Conservation (phyloP, 2,329 filamentous ascomycete species). For the Epichloe hybrida region DNA sequence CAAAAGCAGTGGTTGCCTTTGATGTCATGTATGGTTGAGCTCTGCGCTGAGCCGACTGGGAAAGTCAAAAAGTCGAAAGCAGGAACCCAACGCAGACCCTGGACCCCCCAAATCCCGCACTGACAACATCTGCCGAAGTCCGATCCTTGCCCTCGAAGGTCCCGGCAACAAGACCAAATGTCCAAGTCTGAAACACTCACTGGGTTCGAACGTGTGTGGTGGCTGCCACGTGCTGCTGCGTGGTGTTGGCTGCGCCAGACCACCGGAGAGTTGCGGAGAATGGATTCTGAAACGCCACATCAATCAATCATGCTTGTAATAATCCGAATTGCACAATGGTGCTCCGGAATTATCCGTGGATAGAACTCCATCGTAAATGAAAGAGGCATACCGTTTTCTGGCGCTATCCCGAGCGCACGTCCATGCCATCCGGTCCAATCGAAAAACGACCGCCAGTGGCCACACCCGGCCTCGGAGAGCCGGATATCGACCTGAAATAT, state of each 20-base stretch:
- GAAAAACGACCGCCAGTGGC: too few relatives aligned
- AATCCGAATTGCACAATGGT: neutral
- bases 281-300: neutral
- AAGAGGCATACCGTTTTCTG: neutral
- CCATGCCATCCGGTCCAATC: too few relatives aligned
- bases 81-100: too few relatives aligned
- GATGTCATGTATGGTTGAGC: neutral
- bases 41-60: neutral
- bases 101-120: neutral
- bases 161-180: neutral
- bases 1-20: neutral
- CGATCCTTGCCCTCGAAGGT: neutral
- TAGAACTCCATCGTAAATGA: neutral
- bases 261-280: neutral
- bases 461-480: too few relatives aligned
- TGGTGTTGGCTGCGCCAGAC: neutral
- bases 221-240: slow-evolving; percentile 2
- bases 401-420: too few relatives aligned
- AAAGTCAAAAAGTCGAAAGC: neutral
- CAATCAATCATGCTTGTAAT: neutral
- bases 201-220: neutral
- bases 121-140: neutral
- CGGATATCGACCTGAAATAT: too few relatives aligned
- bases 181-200: neutral
- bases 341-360: neutral